Percentiles rank a stretch among this genome's conserved stretches.
Conservation (phyloP, 2,329 filamentous ascomycete genomes). For the Bimuria novae-zelandiae region DNA sequence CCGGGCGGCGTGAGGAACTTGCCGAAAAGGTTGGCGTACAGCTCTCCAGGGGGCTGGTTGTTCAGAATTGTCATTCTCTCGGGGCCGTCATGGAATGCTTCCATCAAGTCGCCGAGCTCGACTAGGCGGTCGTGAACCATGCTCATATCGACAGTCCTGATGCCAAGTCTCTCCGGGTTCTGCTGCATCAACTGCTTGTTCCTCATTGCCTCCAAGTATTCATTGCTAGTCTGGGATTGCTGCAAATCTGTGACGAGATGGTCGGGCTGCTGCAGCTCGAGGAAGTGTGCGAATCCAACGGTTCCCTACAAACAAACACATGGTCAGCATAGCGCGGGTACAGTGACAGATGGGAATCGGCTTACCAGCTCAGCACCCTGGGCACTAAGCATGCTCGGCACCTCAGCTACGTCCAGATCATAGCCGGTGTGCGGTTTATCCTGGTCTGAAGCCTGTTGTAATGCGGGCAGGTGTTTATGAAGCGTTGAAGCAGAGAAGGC, state of each 20-base stretch:
- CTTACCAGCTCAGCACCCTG: slow-evolving; percentile 66
- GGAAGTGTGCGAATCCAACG: slow-evolving; percentile 69
- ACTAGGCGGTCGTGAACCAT: slow-evolving; percentile 43
- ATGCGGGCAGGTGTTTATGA: slow-evolving; percentile 23
- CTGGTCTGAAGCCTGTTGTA: slow-evolving; percentile 19
- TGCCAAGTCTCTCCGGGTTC: slow-evolving; percentile 45
- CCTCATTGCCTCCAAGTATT: slow-evolving; percentile 40
- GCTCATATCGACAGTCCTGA: slow-evolving; percentile 38
- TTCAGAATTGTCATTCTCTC: slow-evolving; percentile 57
- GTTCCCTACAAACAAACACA: slow-evolving; percentile 53
- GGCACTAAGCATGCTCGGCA: slow-evolving; percentile 74
- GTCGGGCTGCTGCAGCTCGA: slow-evolving; percentile 69
- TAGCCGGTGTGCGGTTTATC: slow-evolving; percentile 32
- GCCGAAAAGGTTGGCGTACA: slow-evolving; percentile 50
- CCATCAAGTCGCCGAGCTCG: slow-evolving; percentile 58
- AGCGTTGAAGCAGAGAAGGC: slow-evolving; percentile 45
- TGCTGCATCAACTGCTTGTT: slow-evolving; percentile 51
- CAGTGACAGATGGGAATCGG: neutral
- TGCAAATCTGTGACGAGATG: slow-evolving; percentile 62
- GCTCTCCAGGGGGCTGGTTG: slow-evolving; percentile 57
- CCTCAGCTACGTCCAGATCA: slow-evolving; percentile 51
- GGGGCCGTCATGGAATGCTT: slow-evolving; percentile 58
- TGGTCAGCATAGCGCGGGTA: neutral
- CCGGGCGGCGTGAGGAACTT: slow-evolving; percentile 49
- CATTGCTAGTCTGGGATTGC: slow-evolving; percentile 46